A percentile compares a stretch with the other conserved stretches of the same genome.
Conservation (phyloP, 2,329 filamentous ascomycete genomes). For the Cladophialophora chaetospira region DNA sequence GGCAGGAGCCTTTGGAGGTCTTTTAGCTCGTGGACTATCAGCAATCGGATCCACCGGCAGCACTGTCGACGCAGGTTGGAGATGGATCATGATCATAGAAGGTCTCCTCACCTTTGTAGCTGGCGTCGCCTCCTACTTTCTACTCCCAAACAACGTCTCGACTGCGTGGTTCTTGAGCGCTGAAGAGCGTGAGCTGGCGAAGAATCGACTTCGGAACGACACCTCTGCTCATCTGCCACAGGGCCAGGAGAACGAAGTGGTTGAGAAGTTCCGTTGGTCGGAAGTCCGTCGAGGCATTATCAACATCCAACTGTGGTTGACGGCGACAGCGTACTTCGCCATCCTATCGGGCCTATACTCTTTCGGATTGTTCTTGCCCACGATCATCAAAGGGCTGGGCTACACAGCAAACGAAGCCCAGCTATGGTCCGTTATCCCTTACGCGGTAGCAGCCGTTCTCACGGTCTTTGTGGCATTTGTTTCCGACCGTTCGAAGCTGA, state of each 20-base stretch:
- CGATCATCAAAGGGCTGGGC: slow-evolving; percentile 67
- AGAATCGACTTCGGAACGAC: slow-evolving; percentile 69
- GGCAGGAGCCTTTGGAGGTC: slow-evolving; percentile 80
- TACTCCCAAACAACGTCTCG: slow-evolving; percentile 80
- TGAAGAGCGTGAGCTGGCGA: slow-evolving; percentile 69
- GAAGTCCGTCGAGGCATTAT: slow-evolving; percentile 70
- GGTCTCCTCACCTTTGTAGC: slow-evolving; percentile 41
- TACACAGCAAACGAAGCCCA: slow-evolving; percentile 66
- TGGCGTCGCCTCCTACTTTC: slow-evolving; percentile 42
- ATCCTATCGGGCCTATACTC: slow-evolving; percentile 81
- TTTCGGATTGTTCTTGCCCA: slow-evolving; percentile 76
- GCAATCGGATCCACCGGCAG: slow-evolving; percentile 65
- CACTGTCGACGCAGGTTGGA: slow-evolving; percentile 50
- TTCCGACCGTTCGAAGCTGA: slow-evolving; percentile 68
- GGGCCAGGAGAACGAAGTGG: slow-evolving; percentile 51
- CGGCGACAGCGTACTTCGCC: slow-evolving; percentile 69
- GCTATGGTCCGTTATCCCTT: slow-evolving; percentile 73
- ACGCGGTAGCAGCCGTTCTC: slow-evolving; percentile 68
- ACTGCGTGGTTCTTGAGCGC: slow-evolving; percentile 71
- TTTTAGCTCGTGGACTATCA: slow-evolving; percentile 81
- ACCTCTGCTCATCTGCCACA: slow-evolving; percentile 62
- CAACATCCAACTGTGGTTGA: slow-evolving; percentile 79
- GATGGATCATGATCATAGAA: slow-evolving; percentile 30
- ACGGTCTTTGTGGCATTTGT: slow-evolving; percentile 71
- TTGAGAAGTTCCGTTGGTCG: slow-evolving; percentile 70